Evolutionary conservation across 257 asterid species (phyloP).

Genomic region (Solanum gandarillasii): DNA sequence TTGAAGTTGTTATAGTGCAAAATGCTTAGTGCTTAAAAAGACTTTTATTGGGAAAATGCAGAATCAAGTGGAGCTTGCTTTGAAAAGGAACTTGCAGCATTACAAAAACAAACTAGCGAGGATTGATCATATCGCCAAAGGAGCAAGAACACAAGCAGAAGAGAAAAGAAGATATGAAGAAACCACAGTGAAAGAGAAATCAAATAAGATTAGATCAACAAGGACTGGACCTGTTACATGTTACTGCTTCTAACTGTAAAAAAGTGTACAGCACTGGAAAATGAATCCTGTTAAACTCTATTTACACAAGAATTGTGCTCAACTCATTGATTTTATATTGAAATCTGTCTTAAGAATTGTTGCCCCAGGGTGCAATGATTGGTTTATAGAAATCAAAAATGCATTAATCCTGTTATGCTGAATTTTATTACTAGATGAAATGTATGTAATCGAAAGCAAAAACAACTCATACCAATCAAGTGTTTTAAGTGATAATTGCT

Average conservation of each 20-base stretch:
- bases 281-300: neutral
- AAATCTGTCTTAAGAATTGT: neutral
- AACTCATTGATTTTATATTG: neutral
- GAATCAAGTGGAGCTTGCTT: conserved; percentile 37
- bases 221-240: conserved; percentile 29
- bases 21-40: neutral
- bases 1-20: neutral
- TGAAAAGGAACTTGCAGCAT: conserved; percentile 42
- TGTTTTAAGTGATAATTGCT: neutral
- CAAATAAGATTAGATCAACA: conserved; percentile 33
- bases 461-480: neutral
- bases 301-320: neutral
- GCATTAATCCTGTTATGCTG: neutral
- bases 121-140: conserved; percentile 41
- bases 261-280: neutral
- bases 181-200: conserved; percentile 30
- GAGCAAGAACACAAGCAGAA: conserved; percentile 39
- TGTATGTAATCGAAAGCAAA: neutral
- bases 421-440: neutral
- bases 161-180: conserved; percentile 42
- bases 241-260: conserved; percentile 33
- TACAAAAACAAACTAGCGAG: conserved; percentile 41
- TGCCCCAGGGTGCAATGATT: neutral
- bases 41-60: neutral
- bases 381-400: neutral